Evolutionary conservation across 306 rosid genomes (phyloP).

Genomic region (Acacia crassicarpa): DNA sequence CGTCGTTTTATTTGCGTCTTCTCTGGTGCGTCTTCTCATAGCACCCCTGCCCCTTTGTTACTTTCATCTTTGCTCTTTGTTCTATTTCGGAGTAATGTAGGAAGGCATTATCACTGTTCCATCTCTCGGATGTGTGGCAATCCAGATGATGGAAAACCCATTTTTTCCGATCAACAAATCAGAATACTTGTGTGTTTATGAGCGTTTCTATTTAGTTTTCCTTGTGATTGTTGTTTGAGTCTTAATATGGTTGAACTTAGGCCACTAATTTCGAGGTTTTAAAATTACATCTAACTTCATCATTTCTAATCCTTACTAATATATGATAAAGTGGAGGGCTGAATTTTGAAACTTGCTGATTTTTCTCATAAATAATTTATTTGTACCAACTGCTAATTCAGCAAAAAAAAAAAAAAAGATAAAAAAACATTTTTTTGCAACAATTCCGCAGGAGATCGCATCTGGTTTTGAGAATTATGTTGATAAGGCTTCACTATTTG

Average conservation of each 20-base stretch:
- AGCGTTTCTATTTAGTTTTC: slow-evolving; percentile 8
- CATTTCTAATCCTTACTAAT: not conserved
- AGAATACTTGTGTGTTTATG: slow-evolving; percentile 26
- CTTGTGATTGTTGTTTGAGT: slow-evolving; percentile 13
- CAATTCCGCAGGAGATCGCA: slow-evolving; percentile 35
- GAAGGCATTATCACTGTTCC: not conserved
- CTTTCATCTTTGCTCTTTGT: slow-evolving; percentile 12
- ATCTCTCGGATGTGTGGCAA: not conserved
- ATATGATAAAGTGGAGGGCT: not conserved
- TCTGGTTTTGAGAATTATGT: slow-evolving; percentile 18
- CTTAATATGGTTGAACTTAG: slow-evolving; percentile 13
- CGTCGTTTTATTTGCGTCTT: not conserved
- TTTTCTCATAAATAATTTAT: not conserved
- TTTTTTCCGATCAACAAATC: not conserved
- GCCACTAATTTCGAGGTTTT: not conserved
- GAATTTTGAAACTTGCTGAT: slow-evolving; percentile 11
- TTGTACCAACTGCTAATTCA: not conserved
- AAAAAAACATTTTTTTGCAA: slow-evolving; percentile 1
- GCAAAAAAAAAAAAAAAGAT: not conserved
- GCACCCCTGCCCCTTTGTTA: slow-evolving; percentile 7
- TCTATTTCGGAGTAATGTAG: slow-evolving; percentile 5
- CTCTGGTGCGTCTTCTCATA: slow-evolving; percentile 32
- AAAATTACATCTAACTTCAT: not conserved
- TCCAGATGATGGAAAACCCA: slow-evolving; percentile 6
- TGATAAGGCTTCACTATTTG: not conserved